Conservation (phyloP, 2,329 filamentous ascomycete genomes). For the Trichoderma lentiforme region DNA sequence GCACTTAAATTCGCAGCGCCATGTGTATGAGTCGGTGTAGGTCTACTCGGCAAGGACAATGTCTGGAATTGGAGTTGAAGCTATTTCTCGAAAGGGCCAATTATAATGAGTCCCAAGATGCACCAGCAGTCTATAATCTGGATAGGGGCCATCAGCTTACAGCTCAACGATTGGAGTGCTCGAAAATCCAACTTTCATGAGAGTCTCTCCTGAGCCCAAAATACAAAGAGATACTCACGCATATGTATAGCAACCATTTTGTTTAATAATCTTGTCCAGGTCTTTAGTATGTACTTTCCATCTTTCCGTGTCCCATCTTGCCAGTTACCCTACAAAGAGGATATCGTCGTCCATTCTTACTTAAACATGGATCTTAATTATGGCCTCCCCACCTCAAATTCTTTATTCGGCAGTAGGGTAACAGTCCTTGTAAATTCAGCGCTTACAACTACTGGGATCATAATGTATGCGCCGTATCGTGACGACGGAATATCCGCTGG, state of each 20-base stretch:
- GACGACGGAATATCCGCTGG: not conserved
- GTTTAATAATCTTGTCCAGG: not conserved
- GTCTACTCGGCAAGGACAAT: not conserved
- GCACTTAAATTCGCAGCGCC: not conserved
- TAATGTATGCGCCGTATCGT: not conserved
- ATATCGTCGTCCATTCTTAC: not conserved
- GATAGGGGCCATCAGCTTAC: not conserved
- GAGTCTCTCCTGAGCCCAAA: accelerated
- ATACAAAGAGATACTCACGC: not conserved
- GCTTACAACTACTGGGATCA: not conserved
- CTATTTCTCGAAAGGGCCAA: not conserved
- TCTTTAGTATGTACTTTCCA: not conserved
- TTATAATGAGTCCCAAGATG: not conserved
- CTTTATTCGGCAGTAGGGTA: not conserved
- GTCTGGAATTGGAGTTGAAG: not conserved
- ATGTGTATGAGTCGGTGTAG: not conserved
- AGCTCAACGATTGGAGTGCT: not conserved
- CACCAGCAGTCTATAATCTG: not conserved
- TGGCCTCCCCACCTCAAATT: not conserved
- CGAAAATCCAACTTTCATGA: not conserved
- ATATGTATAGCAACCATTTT: not conserved
- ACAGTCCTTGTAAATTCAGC: not conserved
- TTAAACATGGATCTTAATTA: not conserved
- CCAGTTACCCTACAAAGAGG: not conserved
- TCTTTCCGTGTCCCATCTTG: not conserved